Evolutionary conservation across 139 green algal species (phyloP).

Genomic region (Closterium sp.): DNA sequence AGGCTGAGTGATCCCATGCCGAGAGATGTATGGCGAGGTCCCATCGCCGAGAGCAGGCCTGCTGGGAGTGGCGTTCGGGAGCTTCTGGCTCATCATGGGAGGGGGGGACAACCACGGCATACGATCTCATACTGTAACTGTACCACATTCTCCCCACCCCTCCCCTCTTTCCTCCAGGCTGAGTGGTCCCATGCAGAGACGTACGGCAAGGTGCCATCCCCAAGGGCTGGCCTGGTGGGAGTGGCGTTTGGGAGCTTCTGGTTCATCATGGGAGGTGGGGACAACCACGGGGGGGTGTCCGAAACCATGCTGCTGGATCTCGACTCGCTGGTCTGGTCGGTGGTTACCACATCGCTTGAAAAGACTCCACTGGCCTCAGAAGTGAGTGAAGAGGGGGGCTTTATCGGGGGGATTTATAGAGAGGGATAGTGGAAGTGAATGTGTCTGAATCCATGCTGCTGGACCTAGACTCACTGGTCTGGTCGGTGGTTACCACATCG

Average conservation of each 20-base stretch:
- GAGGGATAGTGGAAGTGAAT: conserved; percentile 44
- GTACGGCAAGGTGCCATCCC: conserved; percentile 59
- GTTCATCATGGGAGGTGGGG: conserved; percentile 88
- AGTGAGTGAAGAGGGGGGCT: neutral
- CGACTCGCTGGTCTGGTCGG: conserved; percentile 52
- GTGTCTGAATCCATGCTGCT: conserved; percentile 82
- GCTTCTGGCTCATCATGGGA: conserved; percentile 79
- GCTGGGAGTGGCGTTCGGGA: conserved; percentile 66
- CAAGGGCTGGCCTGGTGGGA: conserved; percentile 76
- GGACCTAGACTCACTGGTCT: conserved; percentile 65
- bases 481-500: conserved; percentile 52
- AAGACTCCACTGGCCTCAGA: conserved; percentile 13
- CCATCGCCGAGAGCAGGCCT: conserved; percentile 79
- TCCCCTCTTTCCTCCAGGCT: neutral
- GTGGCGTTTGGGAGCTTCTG: conserved; percentile 68
- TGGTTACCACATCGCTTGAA: conserved; percentile 45
- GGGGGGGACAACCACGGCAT: conserved; percentile 94
- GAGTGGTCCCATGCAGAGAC: conserved; percentile 40
- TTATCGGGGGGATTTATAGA: no score
- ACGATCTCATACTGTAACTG: neutral
- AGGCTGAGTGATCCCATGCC: conserved; percentile 41
- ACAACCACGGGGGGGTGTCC: conserved; percentile 82
- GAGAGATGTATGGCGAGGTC: conserved; percentile 48
- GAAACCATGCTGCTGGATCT: conserved; percentile 85
- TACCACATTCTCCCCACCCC: neutral